Percentiles rank a stretch among this genome's conserved stretches.
These are phyloP conservation scores for Saitoella complicata DNA, from an alignment of 805 yeast genomes.

Conservation along the genomic window DNA sequence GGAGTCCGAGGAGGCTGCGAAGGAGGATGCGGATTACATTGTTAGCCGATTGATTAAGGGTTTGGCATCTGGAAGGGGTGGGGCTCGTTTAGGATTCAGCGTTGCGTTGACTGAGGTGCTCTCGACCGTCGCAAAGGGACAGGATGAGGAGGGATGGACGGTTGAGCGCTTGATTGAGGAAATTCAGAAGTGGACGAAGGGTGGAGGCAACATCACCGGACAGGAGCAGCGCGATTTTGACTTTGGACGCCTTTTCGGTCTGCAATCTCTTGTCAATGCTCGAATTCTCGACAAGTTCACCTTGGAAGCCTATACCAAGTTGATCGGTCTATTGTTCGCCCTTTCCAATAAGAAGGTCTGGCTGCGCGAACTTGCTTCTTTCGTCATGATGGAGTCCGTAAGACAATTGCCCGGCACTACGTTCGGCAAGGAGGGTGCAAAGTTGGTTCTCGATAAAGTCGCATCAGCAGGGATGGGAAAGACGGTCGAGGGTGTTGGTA, in stretches of 20 bases:
- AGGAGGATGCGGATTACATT: conserved; percentile 68
- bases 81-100: conserved; percentile 78
- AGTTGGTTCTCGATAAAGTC: conserved; percentile 26
- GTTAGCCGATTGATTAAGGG: conserved; percentile 66
- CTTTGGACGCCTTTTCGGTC: conserved; percentile 75
- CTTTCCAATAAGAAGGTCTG: conserved; percentile 56
- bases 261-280: conserved; percentile 55
- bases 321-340: conserved; percentile 34
- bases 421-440: conserved; percentile 8
- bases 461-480: conserved; percentile 40
- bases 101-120: conserved; percentile 58
- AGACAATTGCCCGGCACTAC: neutral
- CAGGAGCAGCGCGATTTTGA: conserved; percentile 64
- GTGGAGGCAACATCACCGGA: conserved; percentile 41
- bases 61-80: conserved; percentile 60
- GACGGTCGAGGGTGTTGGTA: conserved; percentile 67
- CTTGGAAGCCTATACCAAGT: conserved; percentile 23
- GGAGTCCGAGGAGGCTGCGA: conserved; percentile 10
- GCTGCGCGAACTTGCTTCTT: conserved; percentile 71
- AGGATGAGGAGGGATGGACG: neutral
- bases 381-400: conserved; percentile 47
- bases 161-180: neutral
- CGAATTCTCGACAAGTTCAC: conserved; percentile 21
- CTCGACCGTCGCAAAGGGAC: too few species aligned
- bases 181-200: conserved; percentile 7